A percentile compares a stretch with the other conserved stretches of the same genome.
phyloP scores from a whole-genome alignment of 495 filamentous ascomycete genomes.

The Trichoderma reesei region DNA sequence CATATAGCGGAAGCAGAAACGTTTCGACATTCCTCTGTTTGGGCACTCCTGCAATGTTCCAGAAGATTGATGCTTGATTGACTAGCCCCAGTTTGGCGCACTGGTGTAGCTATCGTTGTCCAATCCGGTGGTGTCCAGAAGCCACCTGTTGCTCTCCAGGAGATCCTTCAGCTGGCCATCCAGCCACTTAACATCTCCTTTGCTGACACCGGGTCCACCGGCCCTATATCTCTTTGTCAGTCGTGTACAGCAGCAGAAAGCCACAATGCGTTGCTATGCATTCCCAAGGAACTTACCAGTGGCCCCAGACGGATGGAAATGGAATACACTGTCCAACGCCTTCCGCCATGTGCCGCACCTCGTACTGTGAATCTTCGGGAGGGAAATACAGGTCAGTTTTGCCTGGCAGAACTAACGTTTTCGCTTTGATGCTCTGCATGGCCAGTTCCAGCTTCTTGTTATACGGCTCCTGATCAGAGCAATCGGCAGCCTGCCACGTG shows the following conservation, averaged over 20 bases:
- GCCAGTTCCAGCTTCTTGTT: slow-evolving; percentile 55
- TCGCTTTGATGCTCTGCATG: slow-evolving; percentile 58
- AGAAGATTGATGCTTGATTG: background rate
- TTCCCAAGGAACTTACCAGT: slow-evolving; percentile 27
- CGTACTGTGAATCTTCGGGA: slow-evolving; percentile 60
- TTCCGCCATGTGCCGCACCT: slow-evolving; percentile 52
- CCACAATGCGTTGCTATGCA: slow-evolving; percentile 24
- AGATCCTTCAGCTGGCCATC: slow-evolving; percentile 47
- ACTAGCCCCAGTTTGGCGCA: background rate
- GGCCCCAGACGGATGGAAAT: slow-evolving; percentile 61
- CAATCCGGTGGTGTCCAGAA: background rate
- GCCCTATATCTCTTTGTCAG: slow-evolving; percentile 26
- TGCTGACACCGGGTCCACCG: slow-evolving; percentile 53
- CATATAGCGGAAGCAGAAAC: background rate
- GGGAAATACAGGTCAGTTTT: slow-evolving; percentile 70
- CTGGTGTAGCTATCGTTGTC: too few relatives aligned
- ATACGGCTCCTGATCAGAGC: slow-evolving; percentile 52
- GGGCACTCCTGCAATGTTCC: background rate
- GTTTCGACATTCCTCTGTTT: background rate
- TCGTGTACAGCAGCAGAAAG: background rate
- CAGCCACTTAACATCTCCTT: slow-evolving; percentile 57
- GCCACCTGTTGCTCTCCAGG: slow-evolving; percentile 21
- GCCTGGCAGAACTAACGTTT: slow-evolving; percentile 51
- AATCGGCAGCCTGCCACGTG: slow-evolving; percentile 67
- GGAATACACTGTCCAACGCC: slow-evolving; percentile 47